Evolutionary conservation across 1,284 basidiomycete genomes (phyloP).

Genomic region (Cutaneotrichosporon sp.): DNA sequence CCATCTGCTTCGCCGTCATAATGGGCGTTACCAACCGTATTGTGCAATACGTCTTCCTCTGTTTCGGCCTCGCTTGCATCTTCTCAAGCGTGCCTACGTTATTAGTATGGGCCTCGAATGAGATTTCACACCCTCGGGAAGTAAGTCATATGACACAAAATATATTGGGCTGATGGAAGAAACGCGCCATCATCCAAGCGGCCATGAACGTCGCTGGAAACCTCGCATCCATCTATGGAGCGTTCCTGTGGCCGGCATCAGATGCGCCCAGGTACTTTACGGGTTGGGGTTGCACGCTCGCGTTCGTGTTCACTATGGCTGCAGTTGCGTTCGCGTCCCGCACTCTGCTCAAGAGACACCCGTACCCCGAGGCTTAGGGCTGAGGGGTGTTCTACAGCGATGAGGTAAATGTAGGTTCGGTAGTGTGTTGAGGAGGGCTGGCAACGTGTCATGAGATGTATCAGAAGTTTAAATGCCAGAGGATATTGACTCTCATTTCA

Average conservation of each 20-base stretch:
- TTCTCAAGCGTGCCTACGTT: conserved; percentile 49
- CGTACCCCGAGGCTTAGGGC: conserved; percentile 9
- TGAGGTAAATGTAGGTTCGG: too few species aligned
- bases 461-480: too few species aligned
- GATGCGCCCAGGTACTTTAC: conserved; percentile 46
- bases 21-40: conserved; percentile 39
- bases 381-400: too few species aligned
- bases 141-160: background rate
- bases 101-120: conserved; percentile 44
- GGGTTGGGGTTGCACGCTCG: conserved; percentile 24
- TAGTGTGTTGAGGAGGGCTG: too few species aligned
- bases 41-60: conserved; percentile 52
- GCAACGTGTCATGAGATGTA: too few species aligned
- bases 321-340: conserved; percentile 9
- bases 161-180: conserved; percentile 11
- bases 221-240: conserved; percentile 47
- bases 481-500: too few species aligned
- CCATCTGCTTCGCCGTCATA: conserved; percentile 45
- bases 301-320: conserved; percentile 13
- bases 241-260: conserved; percentile 48
- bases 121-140: conserved; percentile 38
- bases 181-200: conserved; percentile 43
- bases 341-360: conserved; percentile 13
- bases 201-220: conserved; percentile 43
- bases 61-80: conserved; percentile 50